These are phyloP conservation scores for Anisogramma anomala DNA, from an alignment of 2,329 filamentous ascomycete genomes.

Conservation along the genomic window DNA sequence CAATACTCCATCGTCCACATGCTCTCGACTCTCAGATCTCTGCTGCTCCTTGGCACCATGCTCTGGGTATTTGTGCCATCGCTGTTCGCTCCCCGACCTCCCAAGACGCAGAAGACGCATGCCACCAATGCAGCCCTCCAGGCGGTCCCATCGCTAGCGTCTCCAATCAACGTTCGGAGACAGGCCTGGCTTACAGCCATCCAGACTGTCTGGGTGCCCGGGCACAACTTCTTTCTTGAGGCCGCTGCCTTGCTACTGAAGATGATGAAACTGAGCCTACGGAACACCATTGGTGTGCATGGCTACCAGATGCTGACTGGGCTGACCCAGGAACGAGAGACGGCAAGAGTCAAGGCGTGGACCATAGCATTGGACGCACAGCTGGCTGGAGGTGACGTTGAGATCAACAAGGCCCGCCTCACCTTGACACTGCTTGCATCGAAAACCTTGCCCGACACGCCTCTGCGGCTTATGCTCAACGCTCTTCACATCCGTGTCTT, in stretches of 20 bases:
- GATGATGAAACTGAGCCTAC: slow-evolving; percentile 67
- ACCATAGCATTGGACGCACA: slow-evolving; percentile 87
- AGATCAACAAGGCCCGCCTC: slow-evolving; percentile 79
- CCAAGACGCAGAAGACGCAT: slow-evolving; percentile 34
- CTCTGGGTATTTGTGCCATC: slow-evolving; percentile 46
- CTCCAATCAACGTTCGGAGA: slow-evolving; percentile 72
- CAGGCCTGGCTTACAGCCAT: slow-evolving; percentile 90
- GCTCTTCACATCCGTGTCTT: slow-evolving; percentile 84
- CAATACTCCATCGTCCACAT: slow-evolving; percentile 33
- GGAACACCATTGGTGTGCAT: slow-evolving; percentile 64
- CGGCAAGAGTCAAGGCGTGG: slow-evolving; percentile 82
- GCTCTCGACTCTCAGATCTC: slow-evolving; percentile 40
- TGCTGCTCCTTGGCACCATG: slow-evolving; percentile 40
- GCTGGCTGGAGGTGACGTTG: slow-evolving; percentile 76
- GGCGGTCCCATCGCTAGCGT: slow-evolving; percentile 60
- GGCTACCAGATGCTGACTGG: slow-evolving; percentile 71
- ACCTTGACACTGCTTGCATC: slow-evolving; percentile 80
- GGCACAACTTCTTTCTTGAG: slow-evolving; percentile 77
- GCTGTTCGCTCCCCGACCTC: slow-evolving; percentile 42
- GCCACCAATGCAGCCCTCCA: slow-evolving; percentile 26
- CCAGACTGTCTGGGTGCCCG: slow-evolving; percentile 83
- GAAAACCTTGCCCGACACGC: slow-evolving; percentile 73
- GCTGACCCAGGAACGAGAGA: slow-evolving; percentile 72
- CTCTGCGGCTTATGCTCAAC: slow-evolving; percentile 77
- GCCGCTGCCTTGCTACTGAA: slow-evolving; percentile 70